Percentiles rank a stretch among this genome's conserved stretches.
These are phyloP conservation scores for Chlamydomonas reinhardtii DNA, from an alignment of 163 green algal genomes.

Conservation along the genomic window DNA sequence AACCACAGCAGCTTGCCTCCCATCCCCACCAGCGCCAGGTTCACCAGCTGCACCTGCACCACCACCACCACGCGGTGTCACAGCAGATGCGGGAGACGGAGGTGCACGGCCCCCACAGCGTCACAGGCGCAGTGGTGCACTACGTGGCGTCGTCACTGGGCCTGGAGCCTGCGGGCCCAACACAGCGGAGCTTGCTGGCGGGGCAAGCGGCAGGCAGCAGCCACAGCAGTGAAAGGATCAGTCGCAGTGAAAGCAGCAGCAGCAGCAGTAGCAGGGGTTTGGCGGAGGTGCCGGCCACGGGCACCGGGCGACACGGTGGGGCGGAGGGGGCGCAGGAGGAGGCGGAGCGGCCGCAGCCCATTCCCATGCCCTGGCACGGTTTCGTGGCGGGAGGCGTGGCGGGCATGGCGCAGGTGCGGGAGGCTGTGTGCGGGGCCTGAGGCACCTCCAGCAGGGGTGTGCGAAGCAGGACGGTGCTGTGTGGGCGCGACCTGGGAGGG, in stretches of 20 bases:
- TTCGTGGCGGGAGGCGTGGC: conserved; percentile 46
- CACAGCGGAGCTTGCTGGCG: too few species aligned
- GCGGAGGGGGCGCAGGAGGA: background rate
- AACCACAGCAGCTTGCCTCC: too few species aligned
- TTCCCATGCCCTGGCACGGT: conserved; percentile 38
- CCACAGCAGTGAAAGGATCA: background rate
- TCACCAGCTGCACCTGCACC: conserved; percentile 29
- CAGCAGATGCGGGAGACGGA: background rate
- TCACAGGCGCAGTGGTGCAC: background rate
- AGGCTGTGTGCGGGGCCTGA: too few species aligned
- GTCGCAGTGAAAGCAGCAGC: background rate
- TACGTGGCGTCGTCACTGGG: too few species aligned
- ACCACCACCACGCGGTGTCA: conserved; percentile 29
- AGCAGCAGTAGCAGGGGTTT: background rate
- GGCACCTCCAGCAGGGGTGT: background rate
- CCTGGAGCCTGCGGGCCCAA: too few species aligned
- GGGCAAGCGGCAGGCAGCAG: background rate
- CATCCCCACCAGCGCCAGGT: too few species aligned
- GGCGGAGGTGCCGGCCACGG: background rate
- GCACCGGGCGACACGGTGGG: background rate
- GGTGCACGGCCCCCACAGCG: background rate
- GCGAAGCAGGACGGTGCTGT: too few species aligned
- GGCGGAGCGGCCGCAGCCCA: background rate
- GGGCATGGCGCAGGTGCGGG: conserved; percentile 49
- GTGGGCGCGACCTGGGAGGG: too few species aligned